Conservation (phyloP, 371 early-diverging fungal species). For the Cokeromyces recurvatus region DNA sequence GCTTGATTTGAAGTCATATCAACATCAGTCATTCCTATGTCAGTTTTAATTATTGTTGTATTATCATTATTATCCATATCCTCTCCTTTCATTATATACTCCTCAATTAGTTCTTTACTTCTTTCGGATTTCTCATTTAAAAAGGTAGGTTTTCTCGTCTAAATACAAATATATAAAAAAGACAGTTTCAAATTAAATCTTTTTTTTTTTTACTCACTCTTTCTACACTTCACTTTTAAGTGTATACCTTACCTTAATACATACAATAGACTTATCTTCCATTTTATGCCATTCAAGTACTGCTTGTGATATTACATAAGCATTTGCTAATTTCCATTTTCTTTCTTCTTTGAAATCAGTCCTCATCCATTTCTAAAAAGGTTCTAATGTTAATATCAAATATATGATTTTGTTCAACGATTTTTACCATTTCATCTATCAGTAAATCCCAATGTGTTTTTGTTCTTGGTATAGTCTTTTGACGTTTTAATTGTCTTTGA, state of each 20-base stretch:
- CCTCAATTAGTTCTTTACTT: no score
- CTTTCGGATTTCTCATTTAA: constrained; percentile 29
- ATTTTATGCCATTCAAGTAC: constrained; percentile 82
- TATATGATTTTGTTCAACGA: no score
- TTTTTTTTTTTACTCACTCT: no score
- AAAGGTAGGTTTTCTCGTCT: not conserved
- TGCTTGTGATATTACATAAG: constrained; percentile 64
- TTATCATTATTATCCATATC: not conserved
- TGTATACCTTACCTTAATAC: constrained; percentile 61
- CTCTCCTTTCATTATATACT: no score
- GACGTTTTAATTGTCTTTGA: constrained; percentile 73
- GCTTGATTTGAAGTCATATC: no score
- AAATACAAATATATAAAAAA: not conserved
- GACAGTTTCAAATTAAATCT: no score
- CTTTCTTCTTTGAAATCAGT: constrained; percentile 86
- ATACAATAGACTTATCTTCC: constrained; percentile 64
- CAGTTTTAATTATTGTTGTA: not conserved
- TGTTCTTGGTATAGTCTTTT: constrained; percentile 63
- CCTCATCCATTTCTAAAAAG: constrained; percentile 70
- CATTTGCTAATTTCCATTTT: constrained; percentile 79
- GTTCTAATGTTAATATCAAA: no score
- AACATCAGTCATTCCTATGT: constrained; percentile 1
- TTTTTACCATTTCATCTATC: constrained; percentile 78
- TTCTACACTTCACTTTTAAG: no score
- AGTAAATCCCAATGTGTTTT: constrained; percentile 88